phyloP scores from a whole-genome alignment of 768 basidiomycete species.

The Mycena alexandri region DNA sequence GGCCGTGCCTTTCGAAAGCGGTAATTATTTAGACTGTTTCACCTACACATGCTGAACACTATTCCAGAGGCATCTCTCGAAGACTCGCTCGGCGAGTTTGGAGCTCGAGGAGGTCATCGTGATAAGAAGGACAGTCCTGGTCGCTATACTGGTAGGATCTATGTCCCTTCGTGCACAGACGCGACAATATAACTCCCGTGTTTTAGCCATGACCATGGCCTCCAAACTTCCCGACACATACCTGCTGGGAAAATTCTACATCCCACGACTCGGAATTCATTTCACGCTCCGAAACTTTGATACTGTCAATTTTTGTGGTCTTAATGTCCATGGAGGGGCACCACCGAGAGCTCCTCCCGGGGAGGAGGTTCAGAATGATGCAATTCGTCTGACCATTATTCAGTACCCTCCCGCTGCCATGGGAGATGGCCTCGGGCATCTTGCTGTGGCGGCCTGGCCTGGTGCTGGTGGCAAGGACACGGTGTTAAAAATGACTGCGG shows the following conservation, averaged over 20 bases:
- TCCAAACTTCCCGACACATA: constrained; percentile 1
- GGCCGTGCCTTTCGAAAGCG: background rate
- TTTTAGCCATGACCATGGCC: constrained; percentile 5
- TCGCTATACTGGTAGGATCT: background rate
- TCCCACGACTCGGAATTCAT: constrained; percentile 2
- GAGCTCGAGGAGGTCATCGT: background rate
- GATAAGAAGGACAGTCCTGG: constrained; percentile 14
- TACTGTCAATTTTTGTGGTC: constrained; percentile 13
- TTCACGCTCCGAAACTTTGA: constrained; percentile 19
- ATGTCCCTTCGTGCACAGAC: too few relatives aligned
- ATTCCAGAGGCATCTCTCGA: background rate
- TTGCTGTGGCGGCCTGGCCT: background rate
- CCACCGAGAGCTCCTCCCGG: constrained; percentile 10
- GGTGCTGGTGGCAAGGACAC: background rate
- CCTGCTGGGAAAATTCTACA: constrained; percentile 7
- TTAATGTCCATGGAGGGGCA: constrained; percentile 8
- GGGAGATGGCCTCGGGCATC: constrained; percentile 7
- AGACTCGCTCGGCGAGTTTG: background rate
- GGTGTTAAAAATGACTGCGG: constrained; percentile 6
- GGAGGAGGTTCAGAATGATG: background rate
- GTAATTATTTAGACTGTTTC: background rate
- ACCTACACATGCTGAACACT: background rate
- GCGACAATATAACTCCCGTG: too few relatives aligned
- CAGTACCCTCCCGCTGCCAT: constrained; percentile 4
- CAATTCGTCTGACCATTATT: background rate